Base-by-base conservation (phyloP, 2,329 filamentous ascomycete genomes). In the Epichloe amarillans region DNA sequence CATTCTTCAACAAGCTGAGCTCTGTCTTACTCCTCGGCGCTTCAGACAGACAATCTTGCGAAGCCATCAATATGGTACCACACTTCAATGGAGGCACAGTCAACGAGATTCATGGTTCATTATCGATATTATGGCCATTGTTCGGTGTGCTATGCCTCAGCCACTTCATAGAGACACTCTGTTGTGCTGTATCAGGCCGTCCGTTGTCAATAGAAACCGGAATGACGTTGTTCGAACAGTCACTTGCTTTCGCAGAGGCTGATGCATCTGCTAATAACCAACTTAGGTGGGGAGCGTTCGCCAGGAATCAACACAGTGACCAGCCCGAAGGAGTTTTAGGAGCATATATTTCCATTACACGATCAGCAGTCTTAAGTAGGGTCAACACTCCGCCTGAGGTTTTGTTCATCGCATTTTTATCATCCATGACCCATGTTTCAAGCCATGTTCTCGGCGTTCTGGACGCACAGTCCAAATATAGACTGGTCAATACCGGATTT, bases 221-320 rank as follows among this genome's bases (percentile, higher is more conserved):
- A 17, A 95, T 97, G 87, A 95, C 90, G 0, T 78, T 96, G 2
- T 95, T 97, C 60, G 93, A 98, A 64, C 90, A 96, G 62, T 96
- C 90, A 0, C 74, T 98, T 8, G 91, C 91, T 2, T 98, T 97
- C 69, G 88, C 91, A 11, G 93, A 98, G 66, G 91, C 91, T 8
- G 93, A 98, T 64, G 84, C 87, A 33, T 86, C 90, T 56, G 83
- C 96, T 44, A 83, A 83, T 58, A 86, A 83, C 56, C 86, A 89
- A 47, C 77, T 95, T 14, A 84, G 84, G 12, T 80, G 89, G 65
- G 81, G 83, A 0, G 60, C 80, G 1, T 84, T 86, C 56, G 62
- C 76, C 50, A 72, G 75, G 43, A 66, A 69, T 12, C 67, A 70
- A 26, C 67, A 71, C 30, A 60, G 68, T 2, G 66, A 60, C 46